phyloP scores from a whole-genome alignment of 371 early-diverging fungal genomes.

The Circinella minor region DNA sequence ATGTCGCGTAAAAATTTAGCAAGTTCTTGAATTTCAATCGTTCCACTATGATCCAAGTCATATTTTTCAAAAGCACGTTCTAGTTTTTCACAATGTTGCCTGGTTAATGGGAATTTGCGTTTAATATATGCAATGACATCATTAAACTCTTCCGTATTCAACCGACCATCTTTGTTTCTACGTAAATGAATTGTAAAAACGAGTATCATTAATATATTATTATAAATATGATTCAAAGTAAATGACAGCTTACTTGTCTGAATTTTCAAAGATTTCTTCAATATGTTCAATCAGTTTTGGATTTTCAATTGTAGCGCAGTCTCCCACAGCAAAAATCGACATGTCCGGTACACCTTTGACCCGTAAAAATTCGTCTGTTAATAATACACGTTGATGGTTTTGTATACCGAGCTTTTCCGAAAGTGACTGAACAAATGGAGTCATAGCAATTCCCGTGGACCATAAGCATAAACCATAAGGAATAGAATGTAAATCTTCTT shows the following conservation, averaged over 20 bases:
- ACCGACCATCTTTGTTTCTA: conserved; percentile 50
- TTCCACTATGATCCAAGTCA: conserved; percentile 62
- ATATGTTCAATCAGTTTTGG: conserved; percentile 66
- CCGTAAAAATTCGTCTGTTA: conserved; percentile 74
- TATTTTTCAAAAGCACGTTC: conserved; percentile 59
- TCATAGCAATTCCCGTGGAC: conserved; percentile 86
- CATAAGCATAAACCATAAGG: conserved; percentile 83
- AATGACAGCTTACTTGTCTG: conserved; percentile 45
- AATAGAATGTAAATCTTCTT: conserved; percentile 30
- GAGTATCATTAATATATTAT: no score
- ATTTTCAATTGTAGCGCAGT: conserved; percentile 82
- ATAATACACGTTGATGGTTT: conserved; percentile 66
- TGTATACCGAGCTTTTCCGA: conserved; percentile 58
- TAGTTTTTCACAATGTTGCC: conserved; percentile 57
- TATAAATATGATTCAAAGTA: no score
- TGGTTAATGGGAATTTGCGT: conserved; percentile 56
- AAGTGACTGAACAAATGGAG: conserved; percentile 63
- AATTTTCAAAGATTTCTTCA: conserved; percentile 53
- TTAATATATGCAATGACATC: conserved; percentile 41
- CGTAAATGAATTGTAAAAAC: not conserved
- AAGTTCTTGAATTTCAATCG: conserved; percentile 69
- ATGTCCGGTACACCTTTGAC: conserved; percentile 67
- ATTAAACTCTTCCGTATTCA: conserved; percentile 58
- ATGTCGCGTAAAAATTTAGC: conserved; percentile 58
- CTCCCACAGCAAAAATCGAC: conserved; percentile 85